phyloP scores from a whole-genome alignment of 768 basidiomycete genomes.

The Hericium erinaceus region DNA sequence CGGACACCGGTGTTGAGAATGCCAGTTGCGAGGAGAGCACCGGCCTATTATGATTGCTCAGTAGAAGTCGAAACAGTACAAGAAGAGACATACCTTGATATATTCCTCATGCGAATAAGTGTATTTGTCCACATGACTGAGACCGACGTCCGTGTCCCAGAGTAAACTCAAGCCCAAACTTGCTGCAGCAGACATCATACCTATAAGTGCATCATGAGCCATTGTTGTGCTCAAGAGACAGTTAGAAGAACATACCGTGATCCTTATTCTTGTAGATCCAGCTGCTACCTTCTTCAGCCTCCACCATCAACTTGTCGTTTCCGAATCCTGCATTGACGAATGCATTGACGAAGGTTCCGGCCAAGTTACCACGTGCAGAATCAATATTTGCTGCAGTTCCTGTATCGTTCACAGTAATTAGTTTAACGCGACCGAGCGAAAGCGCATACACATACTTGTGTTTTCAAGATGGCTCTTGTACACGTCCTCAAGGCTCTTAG shows the following conservation, averaged over 20 bases:
- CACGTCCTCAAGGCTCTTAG: slow-evolving; percentile 91
- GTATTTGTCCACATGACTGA: slow-evolving; percentile 94
- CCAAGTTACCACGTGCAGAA: slow-evolving; percentile 89
- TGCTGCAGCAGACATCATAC: slow-evolving; percentile 95
- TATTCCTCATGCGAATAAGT: slow-evolving; percentile 93
- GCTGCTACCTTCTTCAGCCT: slow-evolving; percentile 90
- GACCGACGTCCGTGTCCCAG: slow-evolving; percentile 93
- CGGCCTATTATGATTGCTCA: slow-evolving; percentile 41
- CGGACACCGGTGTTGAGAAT: slow-evolving; percentile 84
- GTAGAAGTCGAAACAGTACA: neutral
- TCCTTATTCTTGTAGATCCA: slow-evolving; percentile 99
- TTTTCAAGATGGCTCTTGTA: slow-evolving; percentile 96
- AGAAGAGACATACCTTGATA: slow-evolving; percentile 58
- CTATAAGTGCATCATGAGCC: slow-evolving; percentile 26
- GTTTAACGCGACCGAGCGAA: neutral
- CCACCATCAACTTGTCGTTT: slow-evolving; percentile 97
- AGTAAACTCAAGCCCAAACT: slow-evolving; percentile 87
- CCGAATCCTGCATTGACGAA: slow-evolving; percentile 98
- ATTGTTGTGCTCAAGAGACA: neutral
- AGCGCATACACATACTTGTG: slow-evolving; percentile 44
- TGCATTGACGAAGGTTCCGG: slow-evolving; percentile 96
- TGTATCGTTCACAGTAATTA: slow-evolving; percentile 17
- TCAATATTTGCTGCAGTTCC: slow-evolving; percentile 75
- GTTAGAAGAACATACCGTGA: slow-evolving; percentile 50
- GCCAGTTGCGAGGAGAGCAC: slow-evolving; percentile 90